Evolutionary conservation across 2,329 filamentous ascomycete species (phyloP), one percentile per base, ranked within the genome.

Genomic region (Exserohilum turcica): DNA sequence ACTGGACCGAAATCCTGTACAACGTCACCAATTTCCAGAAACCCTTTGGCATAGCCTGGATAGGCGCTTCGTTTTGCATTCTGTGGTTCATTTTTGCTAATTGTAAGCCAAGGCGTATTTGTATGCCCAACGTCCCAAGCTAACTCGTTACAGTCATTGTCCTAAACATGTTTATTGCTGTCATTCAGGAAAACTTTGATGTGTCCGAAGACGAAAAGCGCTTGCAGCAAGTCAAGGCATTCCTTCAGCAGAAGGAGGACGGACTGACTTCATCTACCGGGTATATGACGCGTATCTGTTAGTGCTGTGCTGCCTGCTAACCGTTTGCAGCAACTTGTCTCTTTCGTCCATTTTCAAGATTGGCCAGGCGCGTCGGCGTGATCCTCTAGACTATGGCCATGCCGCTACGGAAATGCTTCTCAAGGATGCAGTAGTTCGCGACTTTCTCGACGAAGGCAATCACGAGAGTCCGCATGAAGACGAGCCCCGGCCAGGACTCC

Each of bases 161-260:
- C 57, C 79, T 99, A 78, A 99, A 97, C 71, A 99, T 99, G 94
- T 99, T 99, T 80, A 97, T 99, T 90, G 94, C 94, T 81, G 94
- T 99, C 77, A 99, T 99, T 61, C 94, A 99, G 74, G 94, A 99
- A 72, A 99, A 96, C 69, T 99, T 99, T 72, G 94, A 99, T 76
- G 92, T 99, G 21, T 96, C 92, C 3, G 94, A 99, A 73, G 95
- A 99, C 71, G 92, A 97, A 74, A 99, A 99, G 77, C 91, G 95
- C 16, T 78, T 97, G 57, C 91, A 97, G 72, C 95, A 99, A 76
- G 92, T 99, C 56, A 93, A 92, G 68, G 91, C 93, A 1, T 99
- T 97, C 66, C 79, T 99, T 38, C 91, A 96, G 69, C 87, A 92
- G 63, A 95, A 93, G 71, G 92, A 97, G 66, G 80, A 96, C 28